phyloP scores from a whole-genome alignment of 495 filamentous ascomycete species.

The Neohortaea acidophila region DNA sequence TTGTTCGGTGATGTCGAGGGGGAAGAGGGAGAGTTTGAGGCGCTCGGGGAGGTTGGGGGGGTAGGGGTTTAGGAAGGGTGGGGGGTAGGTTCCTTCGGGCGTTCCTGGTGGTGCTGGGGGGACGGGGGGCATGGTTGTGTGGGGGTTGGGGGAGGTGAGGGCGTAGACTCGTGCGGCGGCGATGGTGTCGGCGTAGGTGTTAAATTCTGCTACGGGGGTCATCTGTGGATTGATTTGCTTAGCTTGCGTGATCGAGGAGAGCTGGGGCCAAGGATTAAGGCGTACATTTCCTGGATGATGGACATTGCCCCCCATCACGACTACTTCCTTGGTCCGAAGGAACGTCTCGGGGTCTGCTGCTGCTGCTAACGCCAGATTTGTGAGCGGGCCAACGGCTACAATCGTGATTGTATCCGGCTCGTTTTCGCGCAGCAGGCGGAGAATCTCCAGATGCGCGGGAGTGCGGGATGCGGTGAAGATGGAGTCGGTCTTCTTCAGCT shows the following conservation, averaged over 20 bases:
- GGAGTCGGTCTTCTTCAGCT: conserved; percentile 24
- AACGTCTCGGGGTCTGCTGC: conserved; percentile 74
- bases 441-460: conserved; percentile 69
- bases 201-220: conserved; percentile 38
- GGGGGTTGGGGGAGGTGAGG: conserved; percentile 65
- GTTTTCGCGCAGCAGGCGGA: conserved; percentile 61
- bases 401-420: conserved; percentile 74
- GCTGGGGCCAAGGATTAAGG: conserved; percentile 2
- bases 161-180: conserved; percentile 82
- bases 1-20: conserved; percentile 72
- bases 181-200: conserved; percentile 31
- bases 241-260: conserved; percentile 12
- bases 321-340: conserved; percentile 71
- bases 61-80: conserved; percentile 43
- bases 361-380: conserved; percentile 79
- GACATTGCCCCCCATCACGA: conserved; percentile 95
- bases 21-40: conserved; percentile 67
- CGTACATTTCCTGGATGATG: conserved; percentile 59
- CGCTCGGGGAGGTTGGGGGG: conserved; percentile 46
- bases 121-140: conserved; percentile 49
- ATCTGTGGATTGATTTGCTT: conserved; percentile 29
- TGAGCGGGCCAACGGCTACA: conserved; percentile 77
- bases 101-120: conserved; percentile 20
- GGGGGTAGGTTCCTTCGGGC: conserved; percentile 17
- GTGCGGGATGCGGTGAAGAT: conserved; percentile 58